These are phyloP conservation scores for Pseudomonodictys pantanalensis DNA, from an alignment of 495 filamentous ascomycete species.

Conservation along the genomic window DNA sequence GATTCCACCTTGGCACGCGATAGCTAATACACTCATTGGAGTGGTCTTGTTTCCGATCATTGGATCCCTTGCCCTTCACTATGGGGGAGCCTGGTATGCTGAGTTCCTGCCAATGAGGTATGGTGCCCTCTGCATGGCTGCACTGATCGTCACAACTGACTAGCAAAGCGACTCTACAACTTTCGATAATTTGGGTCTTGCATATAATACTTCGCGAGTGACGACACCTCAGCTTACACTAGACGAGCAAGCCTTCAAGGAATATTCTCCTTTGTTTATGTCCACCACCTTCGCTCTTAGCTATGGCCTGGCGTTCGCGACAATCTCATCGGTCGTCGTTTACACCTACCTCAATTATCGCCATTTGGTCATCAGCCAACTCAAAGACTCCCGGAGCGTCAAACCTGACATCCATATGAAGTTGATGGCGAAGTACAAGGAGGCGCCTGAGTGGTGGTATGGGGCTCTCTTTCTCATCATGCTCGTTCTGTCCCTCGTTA, in stretches of 20 bases:
- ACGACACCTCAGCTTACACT: conserved; percentile 51
- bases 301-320: conserved; percentile 70
- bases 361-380: conserved; percentile 58
- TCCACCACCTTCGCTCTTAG: conserved; percentile 63
- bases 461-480: conserved; percentile 46
- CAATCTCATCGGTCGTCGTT: conserved; percentile 63
- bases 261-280: conserved; percentile 62
- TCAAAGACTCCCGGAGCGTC: conserved; percentile 57
- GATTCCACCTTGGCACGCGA: conserved; percentile 53
- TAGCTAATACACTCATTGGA: conserved; percentile 52
- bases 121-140: conserved; percentile 42
- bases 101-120: conserved; percentile 44
- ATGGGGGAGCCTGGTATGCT: conserved; percentile 64
- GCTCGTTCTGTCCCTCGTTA: conserved; percentile 60
- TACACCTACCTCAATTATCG: conserved; percentile 63
- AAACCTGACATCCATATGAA: conserved; percentile 55
- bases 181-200: conserved; percentile 59
- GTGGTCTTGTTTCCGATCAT: conserved; percentile 55
- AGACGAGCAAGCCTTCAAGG: conserved; percentile 51
- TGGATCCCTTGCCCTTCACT: conserved; percentile 53
- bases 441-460: conserved; percentile 37
- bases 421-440: conserved; percentile 30
- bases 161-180: conserved; percentile 54
- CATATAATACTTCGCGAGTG: conserved; percentile 56
- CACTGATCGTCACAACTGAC: not conserved